These are phyloP conservation scores for Plicaturopsis crispa DNA, from an alignment of 768 basidiomycete species.

Conservation along the genomic window DNA sequence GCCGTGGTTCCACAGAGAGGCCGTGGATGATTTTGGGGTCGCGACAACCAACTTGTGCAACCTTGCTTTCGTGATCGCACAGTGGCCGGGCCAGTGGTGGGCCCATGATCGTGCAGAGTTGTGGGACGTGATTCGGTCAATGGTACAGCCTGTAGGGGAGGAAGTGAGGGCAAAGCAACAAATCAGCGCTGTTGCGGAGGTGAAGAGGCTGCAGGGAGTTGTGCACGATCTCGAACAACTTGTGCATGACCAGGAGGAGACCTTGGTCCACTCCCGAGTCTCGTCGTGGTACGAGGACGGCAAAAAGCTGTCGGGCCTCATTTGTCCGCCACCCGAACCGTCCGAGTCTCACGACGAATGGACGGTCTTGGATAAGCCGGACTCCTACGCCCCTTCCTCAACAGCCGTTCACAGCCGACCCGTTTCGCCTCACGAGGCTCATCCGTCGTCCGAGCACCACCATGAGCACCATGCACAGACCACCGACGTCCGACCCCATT, in stretches of 20 bases:
- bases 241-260: conserved; percentile 29
- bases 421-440: background rate
- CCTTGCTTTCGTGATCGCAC: conserved; percentile 43
- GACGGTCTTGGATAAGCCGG: background rate
- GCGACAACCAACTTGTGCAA: conserved; percentile 27
- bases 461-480: background rate
- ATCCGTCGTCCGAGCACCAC: background rate
- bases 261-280: conserved; percentile 6
- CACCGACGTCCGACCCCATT: conserved; percentile 14
- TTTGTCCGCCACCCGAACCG: background rate
- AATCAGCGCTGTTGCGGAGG: conserved; percentile 36
- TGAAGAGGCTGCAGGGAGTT: conserved; percentile 38
- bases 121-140: conserved; percentile 47
- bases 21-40: conserved; percentile 29
- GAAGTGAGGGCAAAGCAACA: conserved; percentile 48
- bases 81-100: conserved; percentile 70
- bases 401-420: background rate
- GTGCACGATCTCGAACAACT: conserved; percentile 43
- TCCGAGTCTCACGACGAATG: background rate
- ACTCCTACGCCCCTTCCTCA: background rate
- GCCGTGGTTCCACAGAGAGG: conserved; percentile 56
- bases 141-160: conserved; percentile 55
- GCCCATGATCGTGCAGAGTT: conserved; percentile 57
- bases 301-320: no score
- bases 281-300: no score